These are phyloP conservation scores for Pleurotus citrinopileatus DNA, from an alignment of 768 basidiomycete species.

Conservation along the genomic window DNA sequence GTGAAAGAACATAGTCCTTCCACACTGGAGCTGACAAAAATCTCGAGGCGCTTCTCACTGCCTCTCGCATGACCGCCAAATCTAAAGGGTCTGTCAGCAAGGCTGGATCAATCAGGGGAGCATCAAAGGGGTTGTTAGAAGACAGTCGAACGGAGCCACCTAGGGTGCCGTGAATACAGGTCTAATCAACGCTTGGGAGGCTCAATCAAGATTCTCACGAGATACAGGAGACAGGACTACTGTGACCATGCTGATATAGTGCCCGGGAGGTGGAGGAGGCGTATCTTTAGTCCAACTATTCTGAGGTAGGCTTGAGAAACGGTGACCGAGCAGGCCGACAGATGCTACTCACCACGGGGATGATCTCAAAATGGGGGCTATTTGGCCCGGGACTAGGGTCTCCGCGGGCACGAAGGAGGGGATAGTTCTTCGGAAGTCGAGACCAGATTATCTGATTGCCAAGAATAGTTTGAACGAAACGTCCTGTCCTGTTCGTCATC, in stretches of 20 bases:
- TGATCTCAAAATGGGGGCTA: constrained; percentile 33
- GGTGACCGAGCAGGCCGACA: neutral
- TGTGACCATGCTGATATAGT: constrained; percentile 14
- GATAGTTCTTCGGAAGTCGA: constrained; percentile 23
- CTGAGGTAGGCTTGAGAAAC: neutral
- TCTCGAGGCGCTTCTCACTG: constrained; percentile 19
- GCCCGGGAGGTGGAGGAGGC: constrained; percentile 12
- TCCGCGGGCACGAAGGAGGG: constrained; percentile 23
- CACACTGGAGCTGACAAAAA: constrained; percentile 28
- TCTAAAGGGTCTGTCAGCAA: constrained; percentile 20
- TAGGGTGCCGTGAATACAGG: neutral
- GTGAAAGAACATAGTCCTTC: constrained; percentile 22
- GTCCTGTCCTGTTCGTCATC: constrained; percentile 17
- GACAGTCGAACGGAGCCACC: constrained; percentile 25
- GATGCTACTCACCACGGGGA: constrained; percentile 23
- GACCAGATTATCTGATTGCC: constrained; percentile 18
- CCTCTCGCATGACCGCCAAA: constrained; percentile 23
- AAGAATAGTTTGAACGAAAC: constrained; percentile 10
- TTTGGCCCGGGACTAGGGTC: constrained; percentile 36
- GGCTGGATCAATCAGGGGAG: constrained; percentile 25
- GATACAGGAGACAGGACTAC: neutral
- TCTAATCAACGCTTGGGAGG: neutral
- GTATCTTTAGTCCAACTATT: constrained; percentile 12
- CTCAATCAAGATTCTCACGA: neutral
- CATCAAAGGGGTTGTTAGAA: constrained; percentile 22